A percentile compares a stretch with the other conserved stretches of the same genome.
Evolutionary conservation across 441 rosid species (phyloP).

Genomic region (Viola pubescens): DNA sequence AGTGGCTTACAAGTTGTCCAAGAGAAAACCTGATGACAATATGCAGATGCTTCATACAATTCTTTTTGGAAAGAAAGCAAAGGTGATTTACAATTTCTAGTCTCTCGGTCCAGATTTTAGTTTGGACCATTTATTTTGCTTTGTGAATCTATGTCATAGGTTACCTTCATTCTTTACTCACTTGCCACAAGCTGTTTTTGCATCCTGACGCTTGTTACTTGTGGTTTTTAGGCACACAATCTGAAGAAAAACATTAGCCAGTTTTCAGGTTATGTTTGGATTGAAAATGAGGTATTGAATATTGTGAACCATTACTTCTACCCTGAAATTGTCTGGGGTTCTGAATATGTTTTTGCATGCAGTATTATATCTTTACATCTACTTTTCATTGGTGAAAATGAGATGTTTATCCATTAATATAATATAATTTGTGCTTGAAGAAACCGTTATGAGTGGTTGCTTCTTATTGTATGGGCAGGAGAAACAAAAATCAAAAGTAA

Average conservation of each 20-base stretch:
- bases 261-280: conserved; percentile 92
- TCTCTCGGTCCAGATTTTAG: background rate
- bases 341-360: background rate
- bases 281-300: conserved; percentile 61
- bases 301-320: background rate
- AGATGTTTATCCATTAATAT: background rate
- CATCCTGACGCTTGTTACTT: no score
- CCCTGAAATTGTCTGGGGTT: no score
- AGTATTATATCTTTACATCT: background rate
- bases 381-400: background rate
- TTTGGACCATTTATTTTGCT: background rate
- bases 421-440: background rate
- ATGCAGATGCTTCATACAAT: conserved; percentile 65
- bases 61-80: conserved; percentile 95
- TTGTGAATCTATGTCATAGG: background rate
- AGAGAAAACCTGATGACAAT: conserved; percentile 86
- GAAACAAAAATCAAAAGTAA: conserved; percentile 66
- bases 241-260: conserved; percentile 80
- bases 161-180: background rate
- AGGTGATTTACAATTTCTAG: conserved; percentile 36
- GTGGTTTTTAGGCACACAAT: conserved; percentile 48
- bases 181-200: background rate
- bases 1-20: conserved; percentile 95
- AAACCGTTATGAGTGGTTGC: conserved; percentile 6
- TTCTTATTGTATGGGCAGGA: conserved; percentile 33